Percentiles rank a stretch among this genome's conserved stretches.
These are phyloP conservation scores for Teratosphaeria epicoccoides DNA, from an alignment of 2,329 filamentous ascomycete genomes.

Conservation along the genomic window DNA sequence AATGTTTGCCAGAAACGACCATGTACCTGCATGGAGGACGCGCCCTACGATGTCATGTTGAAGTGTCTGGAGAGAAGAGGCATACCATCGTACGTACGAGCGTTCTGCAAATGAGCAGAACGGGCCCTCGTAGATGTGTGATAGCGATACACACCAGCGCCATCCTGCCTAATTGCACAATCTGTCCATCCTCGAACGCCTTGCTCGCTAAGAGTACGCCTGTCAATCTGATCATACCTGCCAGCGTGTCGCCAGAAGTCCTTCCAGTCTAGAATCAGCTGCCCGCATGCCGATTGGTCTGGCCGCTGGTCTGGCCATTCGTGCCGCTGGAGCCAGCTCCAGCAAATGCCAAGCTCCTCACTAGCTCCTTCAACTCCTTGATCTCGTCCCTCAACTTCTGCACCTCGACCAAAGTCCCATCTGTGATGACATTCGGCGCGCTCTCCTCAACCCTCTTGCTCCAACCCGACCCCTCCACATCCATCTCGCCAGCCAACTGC, in stretches of 20 bases:
- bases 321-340: neutral
- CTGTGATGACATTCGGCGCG: conserved; percentile 71
- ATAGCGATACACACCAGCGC: neutral
- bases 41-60: neutral
- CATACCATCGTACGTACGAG: too few relatives aligned
- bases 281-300: neutral
- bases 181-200: neutral
- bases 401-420: conserved; percentile 60
- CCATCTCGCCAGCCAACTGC: conserved; percentile 58
- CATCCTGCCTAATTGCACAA: too few relatives aligned
- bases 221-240: neutral
- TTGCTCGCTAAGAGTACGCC: neutral
- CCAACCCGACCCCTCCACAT: conserved; percentile 82
- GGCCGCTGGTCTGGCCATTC: neutral
- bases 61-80: neutral
- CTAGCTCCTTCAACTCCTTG: conserved; percentile 33
- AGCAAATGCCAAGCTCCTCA: conserved; percentile 11
- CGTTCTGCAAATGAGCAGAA: too few relatives aligned
- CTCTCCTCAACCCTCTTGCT: conserved; percentile 63
- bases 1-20: too few relatives aligned
- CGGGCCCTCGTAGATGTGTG: too few relatives aligned
- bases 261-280: too few relatives aligned
- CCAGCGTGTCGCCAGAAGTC: too few relatives aligned
- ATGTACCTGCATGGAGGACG: too few relatives aligned
- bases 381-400: conserved; percentile 35